Conservation (phyloP, 306 rosid species). For the Cicer yamashitae region DNA sequence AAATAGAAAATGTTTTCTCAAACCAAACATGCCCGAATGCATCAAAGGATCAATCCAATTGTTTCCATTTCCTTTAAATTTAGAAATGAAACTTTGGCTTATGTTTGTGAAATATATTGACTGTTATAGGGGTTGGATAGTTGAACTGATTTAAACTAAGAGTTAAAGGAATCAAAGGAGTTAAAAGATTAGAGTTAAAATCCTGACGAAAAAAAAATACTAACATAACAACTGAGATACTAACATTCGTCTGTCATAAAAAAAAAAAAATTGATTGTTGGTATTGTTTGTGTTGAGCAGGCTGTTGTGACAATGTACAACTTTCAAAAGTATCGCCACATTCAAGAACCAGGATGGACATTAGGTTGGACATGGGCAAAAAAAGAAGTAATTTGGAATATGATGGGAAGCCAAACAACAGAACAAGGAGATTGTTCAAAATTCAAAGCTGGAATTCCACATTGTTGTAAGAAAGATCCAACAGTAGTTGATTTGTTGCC, state of each 20-base stretch:
- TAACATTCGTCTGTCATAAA: too few relatives aligned
- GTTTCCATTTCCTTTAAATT: too few relatives aligned
- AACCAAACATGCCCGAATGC: neutral
- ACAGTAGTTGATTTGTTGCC: constrained; percentile 88
- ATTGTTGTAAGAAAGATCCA: constrained; percentile 91
- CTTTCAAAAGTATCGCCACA: constrained; percentile 94
- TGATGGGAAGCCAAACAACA: constrained; percentile 89
- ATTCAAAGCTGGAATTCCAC: constrained; percentile 76
- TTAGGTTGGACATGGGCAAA: constrained; percentile 98
- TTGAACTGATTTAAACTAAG: too few relatives aligned
- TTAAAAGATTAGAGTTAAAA: too few relatives aligned
- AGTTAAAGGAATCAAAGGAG: too few relatives aligned
- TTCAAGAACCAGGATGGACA: constrained; percentile 90
- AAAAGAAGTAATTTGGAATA: constrained; percentile 94
- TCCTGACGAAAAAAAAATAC: too few relatives aligned
- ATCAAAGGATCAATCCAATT: too few relatives aligned
- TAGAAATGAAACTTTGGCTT: too few relatives aligned
- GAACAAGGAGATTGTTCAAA: constrained; percentile 97
- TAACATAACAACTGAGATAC: too few relatives aligned
- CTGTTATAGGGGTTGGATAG: too few relatives aligned
- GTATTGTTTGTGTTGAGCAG: constrained; percentile 55
- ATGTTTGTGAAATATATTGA: neutral
- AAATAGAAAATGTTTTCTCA: neutral
- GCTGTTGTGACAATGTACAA: constrained; percentile 90
- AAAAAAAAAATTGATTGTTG: neutral